A percentile compares a stretch with the other conserved stretches of the same genome.
These are phyloP conservation scores for Pseudopithomyces chartarum DNA, from an alignment of 2,329 filamentous ascomycete genomes.

Conservation along the genomic window DNA sequence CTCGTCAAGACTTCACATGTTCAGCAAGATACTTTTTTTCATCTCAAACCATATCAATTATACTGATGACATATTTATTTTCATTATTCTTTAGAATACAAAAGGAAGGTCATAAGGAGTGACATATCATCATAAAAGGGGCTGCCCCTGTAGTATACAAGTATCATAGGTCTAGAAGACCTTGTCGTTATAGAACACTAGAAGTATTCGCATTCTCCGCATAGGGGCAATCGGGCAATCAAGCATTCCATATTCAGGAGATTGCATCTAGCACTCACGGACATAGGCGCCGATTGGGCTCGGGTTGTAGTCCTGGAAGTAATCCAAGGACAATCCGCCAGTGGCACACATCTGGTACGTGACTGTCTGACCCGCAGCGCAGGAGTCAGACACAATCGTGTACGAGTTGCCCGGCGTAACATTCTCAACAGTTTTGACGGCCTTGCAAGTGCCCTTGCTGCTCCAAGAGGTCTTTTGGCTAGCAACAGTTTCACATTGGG, in stretches of 20 bases:
- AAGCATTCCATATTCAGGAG: neutral
- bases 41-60: neutral
- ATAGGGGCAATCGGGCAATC: too few species aligned
- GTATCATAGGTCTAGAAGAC: neutral
- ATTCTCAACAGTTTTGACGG: slow-evolving; percentile 40
- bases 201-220: too few species aligned
- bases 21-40: neutral
- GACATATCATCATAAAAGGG: neutral
- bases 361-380: slow-evolving; percentile 59
- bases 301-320: slow-evolving; percentile 68
- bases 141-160: neutral
- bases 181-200: too few species aligned
- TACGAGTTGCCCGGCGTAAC: slow-evolving; percentile 59
- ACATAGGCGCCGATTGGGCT: slow-evolving; percentile 48
- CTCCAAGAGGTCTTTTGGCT: slow-evolving; percentile 58
- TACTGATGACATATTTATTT: neutral
- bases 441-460: slow-evolving; percentile 55
- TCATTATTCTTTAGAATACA: neutral
- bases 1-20: too few species aligned
- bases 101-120: neutral
- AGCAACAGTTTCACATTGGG: slow-evolving; percentile 54
- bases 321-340: slow-evolving; percentile 59
- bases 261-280: slow-evolving; percentile 22
- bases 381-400: slow-evolving; percentile 60
- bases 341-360: slow-evolving; percentile 58